Base-by-base conservation (phyloP, 306 rosid genomes). In the Castanea crenata region DNA sequence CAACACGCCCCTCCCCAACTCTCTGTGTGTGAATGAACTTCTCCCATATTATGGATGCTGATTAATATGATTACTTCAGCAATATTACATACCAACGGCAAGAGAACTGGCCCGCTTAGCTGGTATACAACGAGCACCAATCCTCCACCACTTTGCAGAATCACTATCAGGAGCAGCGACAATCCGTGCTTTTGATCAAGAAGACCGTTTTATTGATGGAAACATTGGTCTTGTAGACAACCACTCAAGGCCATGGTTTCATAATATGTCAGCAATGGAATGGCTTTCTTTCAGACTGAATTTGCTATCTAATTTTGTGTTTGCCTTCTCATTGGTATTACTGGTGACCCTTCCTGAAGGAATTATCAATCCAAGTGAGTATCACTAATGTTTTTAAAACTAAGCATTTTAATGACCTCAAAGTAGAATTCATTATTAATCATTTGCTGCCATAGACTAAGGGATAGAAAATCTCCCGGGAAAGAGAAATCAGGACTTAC, bases 231-330 rank as follows among this genome's bases (percentile, higher is more conserved):
- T 90, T 67, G 84, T 92, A 73, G 98, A 95, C 84, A 75, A 76
- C 61, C 86, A 85, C 84, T 90, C 99, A n/a, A 91, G 87, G 76
- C 99, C 99, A 25, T 95, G 99, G 99, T 92, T 95, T 82, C 98
- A 95, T 74, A 95, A 91, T 61, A 85, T 89, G 19, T 89, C 99
- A 34, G 98, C 96, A 23, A 92, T 95, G 99, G 99, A 95, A 78
- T 95, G 99, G 99, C 95, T 92, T 27, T 95, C 97, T 73, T 95
- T 82, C 89, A 90, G 99, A 83, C 79, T 95, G 75, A 95, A 95
- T 80, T 38, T 95, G 34, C 90, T 95, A 15, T 92, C 99, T 51
- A 95, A 95, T 83, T 95, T 95, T 74, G 96, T 95, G 67, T 95
- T 95, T 65, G 98, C 97, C 81, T 93, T 90, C 86, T 92, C 96